Evolutionary conservation across 306 rosid species (phyloP).

Genomic region (Rubus idaeus): DNA sequence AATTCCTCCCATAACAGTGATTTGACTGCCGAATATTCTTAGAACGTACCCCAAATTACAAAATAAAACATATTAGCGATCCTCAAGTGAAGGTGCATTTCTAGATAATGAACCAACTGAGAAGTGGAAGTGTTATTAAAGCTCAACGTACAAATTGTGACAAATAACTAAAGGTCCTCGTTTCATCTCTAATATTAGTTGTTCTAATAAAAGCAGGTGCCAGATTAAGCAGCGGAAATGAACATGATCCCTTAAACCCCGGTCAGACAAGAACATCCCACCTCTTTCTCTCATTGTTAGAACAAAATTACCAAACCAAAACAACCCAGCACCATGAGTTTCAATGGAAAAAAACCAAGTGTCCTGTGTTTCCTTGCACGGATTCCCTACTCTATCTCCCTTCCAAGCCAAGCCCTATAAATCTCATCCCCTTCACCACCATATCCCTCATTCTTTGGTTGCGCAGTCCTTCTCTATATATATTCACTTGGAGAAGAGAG

Average conservation of each 20-base stretch:
- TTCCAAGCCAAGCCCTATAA: constrained; percentile 1
- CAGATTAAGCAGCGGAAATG: neutral
- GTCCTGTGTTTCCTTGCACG: neutral
- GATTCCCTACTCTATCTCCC: neutral
- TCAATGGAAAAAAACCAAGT: neutral
- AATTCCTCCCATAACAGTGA: too few species aligned
- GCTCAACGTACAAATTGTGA: too few species aligned
- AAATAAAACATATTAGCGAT: too few species aligned
- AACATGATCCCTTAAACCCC: neutral
- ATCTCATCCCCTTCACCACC: constrained; percentile 2
- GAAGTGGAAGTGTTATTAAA: too few species aligned
- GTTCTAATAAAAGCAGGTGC: constrained; percentile 1
- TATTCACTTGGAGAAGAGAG: neutral
- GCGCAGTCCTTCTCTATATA: neutral
- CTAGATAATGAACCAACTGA: too few species aligned
- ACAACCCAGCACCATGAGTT: neutral
- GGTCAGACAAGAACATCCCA: constrained; percentile 1
- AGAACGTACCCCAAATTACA: too few species aligned
- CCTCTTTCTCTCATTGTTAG: neutral
- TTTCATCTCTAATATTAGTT: neutral
- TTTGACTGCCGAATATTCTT: too few species aligned
- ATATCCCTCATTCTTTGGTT: neutral
- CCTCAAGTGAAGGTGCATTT: too few species aligned
- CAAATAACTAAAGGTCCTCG: neutral
- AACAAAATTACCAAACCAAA: neutral